Conservation (phyloP, 805 yeast species). For the Myxozyma monticola region DNA sequence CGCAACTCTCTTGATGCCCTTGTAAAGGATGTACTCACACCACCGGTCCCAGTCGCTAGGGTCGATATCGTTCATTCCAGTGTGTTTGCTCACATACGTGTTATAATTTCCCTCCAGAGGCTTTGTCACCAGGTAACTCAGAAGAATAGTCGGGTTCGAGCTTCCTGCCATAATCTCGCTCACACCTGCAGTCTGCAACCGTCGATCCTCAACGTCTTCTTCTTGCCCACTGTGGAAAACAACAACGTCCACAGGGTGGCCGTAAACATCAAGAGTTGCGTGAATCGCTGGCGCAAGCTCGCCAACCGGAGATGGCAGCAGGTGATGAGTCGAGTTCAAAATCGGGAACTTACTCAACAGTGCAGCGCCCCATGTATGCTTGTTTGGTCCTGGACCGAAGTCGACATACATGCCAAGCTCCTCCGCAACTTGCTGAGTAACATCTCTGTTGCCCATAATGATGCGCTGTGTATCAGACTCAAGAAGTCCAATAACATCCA, state of each 20-base stretch:
- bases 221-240: conserved; percentile 99
- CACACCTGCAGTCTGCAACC: conserved; percentile 76
- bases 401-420: conserved; percentile 93
- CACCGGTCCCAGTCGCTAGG: conserved; percentile 94
- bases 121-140: conserved; percentile 86
- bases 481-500: conserved; percentile 80
- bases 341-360: conserved; percentile 93
- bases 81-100: conserved; percentile 78
- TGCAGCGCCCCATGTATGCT: conserved; percentile 98
- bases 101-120: conserved; percentile 90
- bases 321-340: conserved; percentile 81
- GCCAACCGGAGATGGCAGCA: conserved; percentile 95
- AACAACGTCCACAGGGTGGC: conserved; percentile 82
- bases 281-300: conserved; percentile 98
- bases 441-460: conserved; percentile 92
- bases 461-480: conserved; percentile 93
- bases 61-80: conserved; percentile 93
- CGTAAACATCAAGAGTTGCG: conserved; percentile 91
- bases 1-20: conserved; percentile 80
- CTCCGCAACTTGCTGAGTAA: conserved; percentile 87
- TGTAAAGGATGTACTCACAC: conserved; percentile 95
- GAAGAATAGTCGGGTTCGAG: conserved; percentile 76
- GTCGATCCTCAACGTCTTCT: conserved; percentile 91
- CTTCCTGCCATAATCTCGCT: conserved; percentile 76
- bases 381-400: conserved; percentile 96